A percentile compares a stretch with the other conserved stretches of the same genome.
Evolutionary conservation across 129 eudicot species (phyloP).

Genomic region (Centaurea solstitialis): DNA sequence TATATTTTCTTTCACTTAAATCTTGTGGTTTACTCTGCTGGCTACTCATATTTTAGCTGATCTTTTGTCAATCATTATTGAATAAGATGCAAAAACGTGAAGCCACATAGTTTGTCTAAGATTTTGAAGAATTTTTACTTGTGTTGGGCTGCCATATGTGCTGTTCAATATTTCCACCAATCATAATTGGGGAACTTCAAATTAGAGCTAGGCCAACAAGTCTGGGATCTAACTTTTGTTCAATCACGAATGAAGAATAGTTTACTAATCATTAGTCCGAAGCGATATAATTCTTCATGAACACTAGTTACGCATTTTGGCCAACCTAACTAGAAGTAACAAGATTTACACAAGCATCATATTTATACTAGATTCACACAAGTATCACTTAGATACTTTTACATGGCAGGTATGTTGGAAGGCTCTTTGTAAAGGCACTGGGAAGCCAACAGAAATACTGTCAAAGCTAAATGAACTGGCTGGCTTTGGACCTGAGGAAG

Average conservation of each 20-base stretch:
- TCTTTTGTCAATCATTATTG: neutral
- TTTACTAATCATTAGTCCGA: neutral
- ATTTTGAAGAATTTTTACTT: too few relatives aligned
- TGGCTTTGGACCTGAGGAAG: slow-evolving; percentile 65
- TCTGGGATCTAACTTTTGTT: neutral
- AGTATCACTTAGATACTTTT: neutral
- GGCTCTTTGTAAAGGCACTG: slow-evolving; percentile 59
- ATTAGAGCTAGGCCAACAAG: neutral
- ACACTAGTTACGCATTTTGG: too few relatives aligned
- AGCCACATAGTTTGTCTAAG: neutral
- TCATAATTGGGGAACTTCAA: neutral
- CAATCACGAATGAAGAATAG: neutral
- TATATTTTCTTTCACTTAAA: neutral
- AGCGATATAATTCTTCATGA: too few relatives aligned
- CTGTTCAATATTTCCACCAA: neutral
- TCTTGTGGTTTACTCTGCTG: neutral
- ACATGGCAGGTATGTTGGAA: slow-evolving; percentile 60
- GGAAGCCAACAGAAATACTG: slow-evolving; percentile 59
- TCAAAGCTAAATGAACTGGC: slow-evolving; percentile 61
- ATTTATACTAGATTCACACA: too few relatives aligned
- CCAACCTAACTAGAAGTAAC: too few relatives aligned
- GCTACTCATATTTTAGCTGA: neutral
- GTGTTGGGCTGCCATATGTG: neutral
- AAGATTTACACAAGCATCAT: too few relatives aligned
- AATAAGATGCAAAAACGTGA: neutral